phyloP scores from a whole-genome alignment of 208 protist genomes.

The Tritrichomonas musculus region DNA sequence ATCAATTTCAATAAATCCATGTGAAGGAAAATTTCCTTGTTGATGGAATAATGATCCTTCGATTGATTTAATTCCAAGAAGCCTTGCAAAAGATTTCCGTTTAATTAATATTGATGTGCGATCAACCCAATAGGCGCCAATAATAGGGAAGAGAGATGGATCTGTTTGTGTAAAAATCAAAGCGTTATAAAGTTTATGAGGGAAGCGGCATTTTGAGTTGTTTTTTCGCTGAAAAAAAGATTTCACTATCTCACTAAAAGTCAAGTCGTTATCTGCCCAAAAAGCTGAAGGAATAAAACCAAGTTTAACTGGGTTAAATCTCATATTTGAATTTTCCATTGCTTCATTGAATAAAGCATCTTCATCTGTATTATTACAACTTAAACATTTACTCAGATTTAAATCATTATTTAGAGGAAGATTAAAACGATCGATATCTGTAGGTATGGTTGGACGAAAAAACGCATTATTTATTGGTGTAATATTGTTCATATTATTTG shows the following conservation, averaged over 20 bases:
- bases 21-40: slow-evolving; percentile 25
- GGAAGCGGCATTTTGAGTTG: background rate
- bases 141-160: background rate
- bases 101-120: background rate
- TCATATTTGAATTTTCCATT: background rate
- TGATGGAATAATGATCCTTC: background rate
- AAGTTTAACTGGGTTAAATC: background rate
- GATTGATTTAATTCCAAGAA: background rate
- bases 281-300: background rate
- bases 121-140: background rate
- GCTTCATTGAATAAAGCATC: too few species aligned
- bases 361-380: too few species aligned
- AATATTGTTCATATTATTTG: too few species aligned
- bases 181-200: background rate
- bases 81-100: background rate
- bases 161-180: background rate
- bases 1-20: background rate
- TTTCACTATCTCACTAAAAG: background rate
- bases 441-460: too few species aligned
- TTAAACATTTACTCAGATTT: too few species aligned
- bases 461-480: too few species aligned
- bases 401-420: too few species aligned
- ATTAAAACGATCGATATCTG: too few species aligned
- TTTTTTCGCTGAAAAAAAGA: background rate
- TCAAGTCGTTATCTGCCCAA: background rate